Conservation (phyloP, 305 asterid genomes). For the Plantago lanceolata region DNA sequence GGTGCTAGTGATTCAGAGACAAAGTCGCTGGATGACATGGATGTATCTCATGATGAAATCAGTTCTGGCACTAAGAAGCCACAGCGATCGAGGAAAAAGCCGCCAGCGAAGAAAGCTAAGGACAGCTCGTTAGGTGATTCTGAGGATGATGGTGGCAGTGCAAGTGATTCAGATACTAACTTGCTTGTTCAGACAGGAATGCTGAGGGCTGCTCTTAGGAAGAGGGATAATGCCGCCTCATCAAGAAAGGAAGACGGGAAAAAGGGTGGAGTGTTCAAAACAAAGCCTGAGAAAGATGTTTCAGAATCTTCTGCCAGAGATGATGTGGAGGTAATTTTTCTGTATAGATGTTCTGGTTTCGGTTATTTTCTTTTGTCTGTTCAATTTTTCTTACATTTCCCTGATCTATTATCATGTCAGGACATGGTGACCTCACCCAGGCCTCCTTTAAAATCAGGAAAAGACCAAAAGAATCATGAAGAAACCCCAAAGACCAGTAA, state of each 20-base stretch:
- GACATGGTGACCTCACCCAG: constrained; percentile 42
- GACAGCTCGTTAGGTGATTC: constrained; percentile 23
- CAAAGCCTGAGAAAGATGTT: constrained; percentile 37
- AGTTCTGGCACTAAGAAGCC: background rate
- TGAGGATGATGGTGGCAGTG: constrained; percentile 36
- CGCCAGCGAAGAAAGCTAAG: background rate
- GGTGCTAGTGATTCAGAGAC: constrained; percentile 49
- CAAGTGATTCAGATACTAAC: constrained; percentile 53
- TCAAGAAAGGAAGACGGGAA: constrained; percentile 38
- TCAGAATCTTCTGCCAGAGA: constrained; percentile 39
- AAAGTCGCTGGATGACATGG: constrained; percentile 36
- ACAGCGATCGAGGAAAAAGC: background rate
- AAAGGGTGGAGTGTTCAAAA: constrained; percentile 51
- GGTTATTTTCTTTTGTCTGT: constrained; percentile 6
- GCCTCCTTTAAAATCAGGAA: constrained; percentile 47
- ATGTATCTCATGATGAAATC: background rate
- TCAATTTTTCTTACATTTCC: constrained; percentile 19
- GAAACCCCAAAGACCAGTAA: constrained; percentile 46
- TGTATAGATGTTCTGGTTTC: constrained; percentile 20
- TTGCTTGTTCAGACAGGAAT: constrained; percentile 37
- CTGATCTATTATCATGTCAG: constrained; percentile 32
- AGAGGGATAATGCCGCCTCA: constrained; percentile 39
- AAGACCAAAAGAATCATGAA: constrained; percentile 42
- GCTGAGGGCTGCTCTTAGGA: constrained; percentile 39
- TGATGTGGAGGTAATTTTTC: constrained; percentile 42